Conservation (phyloP, 2,329 filamentous ascomycete species). For the Thermoascus crustaceus region DNA sequence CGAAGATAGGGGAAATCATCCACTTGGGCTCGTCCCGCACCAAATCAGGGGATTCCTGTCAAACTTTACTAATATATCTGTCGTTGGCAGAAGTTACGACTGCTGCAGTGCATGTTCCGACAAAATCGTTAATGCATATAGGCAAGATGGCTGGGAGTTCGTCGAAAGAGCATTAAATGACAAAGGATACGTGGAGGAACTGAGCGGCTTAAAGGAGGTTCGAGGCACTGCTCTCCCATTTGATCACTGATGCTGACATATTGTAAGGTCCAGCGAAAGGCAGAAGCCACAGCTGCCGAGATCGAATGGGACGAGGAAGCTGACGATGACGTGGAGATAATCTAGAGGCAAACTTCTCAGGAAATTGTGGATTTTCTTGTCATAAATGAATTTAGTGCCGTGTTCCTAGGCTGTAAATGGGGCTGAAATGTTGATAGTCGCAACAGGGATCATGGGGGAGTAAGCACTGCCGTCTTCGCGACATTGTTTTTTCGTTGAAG, state of each 20-base stretch:
- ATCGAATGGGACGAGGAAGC: constrained; percentile 40
- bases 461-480: constrained; percentile 39
- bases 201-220: constrained; percentile 54
- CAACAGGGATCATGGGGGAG: constrained; percentile 7
- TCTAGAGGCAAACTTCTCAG: constrained; percentile 9
- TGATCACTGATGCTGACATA: constrained; percentile 14
- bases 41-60: constrained; percentile 56
- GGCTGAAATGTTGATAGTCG: constrained; percentile 1
- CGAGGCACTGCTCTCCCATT: constrained; percentile 1
- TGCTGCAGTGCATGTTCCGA: constrained; percentile 57
- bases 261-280: constrained; percentile 35
- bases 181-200: constrained; percentile 54
- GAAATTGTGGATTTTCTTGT: too few species aligned
- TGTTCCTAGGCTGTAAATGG: too few species aligned
- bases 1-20: constrained; percentile 34
- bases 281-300: constrained; percentile 37
- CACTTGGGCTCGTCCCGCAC: constrained; percentile 50
- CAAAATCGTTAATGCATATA: constrained; percentile 46
- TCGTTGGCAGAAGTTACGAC: constrained; percentile 51
- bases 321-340: constrained; percentile 30
- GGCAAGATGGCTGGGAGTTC: constrained; percentile 51
- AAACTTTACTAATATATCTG: constrained; percentile 50
- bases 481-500: constrained; percentile 56
- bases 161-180: constrained; percentile 53
- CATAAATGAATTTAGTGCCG: too few species aligned